phyloP scores from a whole-genome alignment of 2,329 filamentous ascomycete genomes.

The Hypoxylon sp. region DNA sequence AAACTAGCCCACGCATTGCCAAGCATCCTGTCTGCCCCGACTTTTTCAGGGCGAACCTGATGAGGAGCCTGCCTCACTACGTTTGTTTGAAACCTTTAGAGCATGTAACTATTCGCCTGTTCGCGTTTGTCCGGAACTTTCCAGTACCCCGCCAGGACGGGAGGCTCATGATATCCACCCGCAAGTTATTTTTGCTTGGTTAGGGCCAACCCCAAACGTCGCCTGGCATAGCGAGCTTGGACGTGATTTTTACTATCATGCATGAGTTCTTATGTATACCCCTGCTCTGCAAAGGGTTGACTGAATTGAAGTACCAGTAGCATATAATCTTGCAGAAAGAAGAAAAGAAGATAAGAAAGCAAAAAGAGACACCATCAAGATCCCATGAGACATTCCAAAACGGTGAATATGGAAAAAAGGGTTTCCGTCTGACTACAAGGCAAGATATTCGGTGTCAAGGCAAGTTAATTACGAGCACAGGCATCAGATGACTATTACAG shows the following conservation, averaged over 20 bases:
- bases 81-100: conserved; percentile 2
- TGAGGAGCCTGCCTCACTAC: conserved; percentile 16
- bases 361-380: too few species aligned
- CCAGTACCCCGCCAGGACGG: conserved; percentile 5
- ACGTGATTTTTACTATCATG: conserved; percentile 7
- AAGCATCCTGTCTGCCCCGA: conserved; percentile 13
- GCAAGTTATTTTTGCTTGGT: conserved; percentile 9
- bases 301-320: not conserved
- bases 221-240: conserved; percentile 9
- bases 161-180: conserved; percentile 23
- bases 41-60: conserved; percentile 16
- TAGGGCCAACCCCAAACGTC: conserved; percentile 2
- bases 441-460: too few species aligned
- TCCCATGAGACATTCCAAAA: not conserved
- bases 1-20: conserved; percentile 22
- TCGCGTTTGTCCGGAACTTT: not conserved
- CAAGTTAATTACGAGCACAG: not conserved
- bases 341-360: too few species aligned
- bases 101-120: conserved; percentile 4
- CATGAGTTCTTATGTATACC: conserved; percentile 16
- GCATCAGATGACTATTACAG: conserved; percentile 27
- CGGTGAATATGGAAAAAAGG: not conserved
- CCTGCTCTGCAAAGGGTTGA: conserved; percentile 6
- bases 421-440: too few species aligned
- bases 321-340: too few species aligned